phyloP scores from a whole-genome alignment of 2,329 filamentous ascomycete species.

The Karstenula rhodostoma region DNA sequence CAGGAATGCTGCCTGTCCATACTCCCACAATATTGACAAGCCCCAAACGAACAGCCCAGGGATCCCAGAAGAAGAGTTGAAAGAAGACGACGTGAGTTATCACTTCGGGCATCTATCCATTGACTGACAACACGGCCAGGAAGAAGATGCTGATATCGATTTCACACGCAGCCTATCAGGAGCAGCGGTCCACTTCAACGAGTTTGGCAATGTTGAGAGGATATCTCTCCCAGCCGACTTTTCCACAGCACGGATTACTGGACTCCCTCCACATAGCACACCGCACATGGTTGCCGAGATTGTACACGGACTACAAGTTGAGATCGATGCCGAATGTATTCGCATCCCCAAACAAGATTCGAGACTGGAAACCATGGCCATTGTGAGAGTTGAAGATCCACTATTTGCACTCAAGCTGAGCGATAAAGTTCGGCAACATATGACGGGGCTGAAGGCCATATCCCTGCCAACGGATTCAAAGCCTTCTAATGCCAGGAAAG shows the following conservation, averaged over 20 bases:
- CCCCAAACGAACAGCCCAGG: background rate
- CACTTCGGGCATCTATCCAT: background rate
- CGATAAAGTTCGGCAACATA: conserved; percentile 6
- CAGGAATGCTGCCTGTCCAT: conserved; percentile 17
- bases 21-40: conserved; percentile 2
- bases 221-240: conserved; percentile 18
- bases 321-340: conserved; percentile 11
- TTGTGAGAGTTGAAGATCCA: conserved; percentile 18
- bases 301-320: conserved; percentile 12
- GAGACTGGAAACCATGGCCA: conserved; percentile 12
- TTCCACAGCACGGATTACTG: conserved; percentile 15
- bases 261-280: conserved; percentile 13
- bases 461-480: conserved; percentile 11
- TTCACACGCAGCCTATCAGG: conserved; percentile 17
- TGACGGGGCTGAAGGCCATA: conserved; percentile 7
- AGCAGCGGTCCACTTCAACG: conserved; percentile 18
- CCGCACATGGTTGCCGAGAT: conserved; percentile 7
- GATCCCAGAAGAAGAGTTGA: background rate
- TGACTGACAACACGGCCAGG: background rate
- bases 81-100: conserved; percentile 16
- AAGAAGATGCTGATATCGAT: conserved; percentile 10
- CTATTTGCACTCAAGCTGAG: conserved; percentile 14
- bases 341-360: conserved; percentile 13
- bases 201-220: conserved; percentile 17
- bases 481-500: conserved; percentile 17